phyloP scores from a whole-genome alignment of 176 grass and related monocot species.

The Carex myosuroides region DNA sequence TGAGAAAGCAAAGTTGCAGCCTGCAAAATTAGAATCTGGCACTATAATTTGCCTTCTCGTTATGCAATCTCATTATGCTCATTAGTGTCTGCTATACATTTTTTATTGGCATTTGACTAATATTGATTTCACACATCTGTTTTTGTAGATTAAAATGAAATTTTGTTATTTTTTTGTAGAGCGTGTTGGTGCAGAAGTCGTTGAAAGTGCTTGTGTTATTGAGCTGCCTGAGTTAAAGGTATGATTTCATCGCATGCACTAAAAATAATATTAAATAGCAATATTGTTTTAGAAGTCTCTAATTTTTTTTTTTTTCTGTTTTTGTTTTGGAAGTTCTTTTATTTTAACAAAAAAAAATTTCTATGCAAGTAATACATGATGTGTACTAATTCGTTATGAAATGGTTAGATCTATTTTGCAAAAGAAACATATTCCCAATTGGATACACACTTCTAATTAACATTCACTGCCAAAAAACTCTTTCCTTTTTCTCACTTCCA shows the following conservation, averaged over 20 bases:
- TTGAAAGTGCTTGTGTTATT: constrained; percentile 93
- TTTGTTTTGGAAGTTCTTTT: background rate
- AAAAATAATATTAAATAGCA: background rate
- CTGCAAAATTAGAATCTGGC: background rate
- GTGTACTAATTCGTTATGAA: background rate
- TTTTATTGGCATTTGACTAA: background rate
- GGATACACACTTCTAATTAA: background rate
- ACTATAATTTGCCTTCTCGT: background rate
- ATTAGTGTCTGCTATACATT: background rate
- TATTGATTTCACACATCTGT: background rate
- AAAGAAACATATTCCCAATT: background rate
- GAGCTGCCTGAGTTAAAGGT: constrained; percentile 88
- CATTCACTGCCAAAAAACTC: background rate
- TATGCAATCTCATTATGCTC: background rate
- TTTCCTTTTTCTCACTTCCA: background rate
- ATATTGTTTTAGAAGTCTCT: background rate
- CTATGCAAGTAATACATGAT: background rate
- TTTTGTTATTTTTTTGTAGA: constrained; percentile 32
- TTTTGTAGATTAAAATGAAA: background rate
- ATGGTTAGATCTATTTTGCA: background rate
- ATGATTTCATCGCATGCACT: background rate
- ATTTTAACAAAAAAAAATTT: background rate
- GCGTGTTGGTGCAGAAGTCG: constrained; percentile 72
- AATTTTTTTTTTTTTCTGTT: background rate
- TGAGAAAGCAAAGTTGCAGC: background rate